Percentiles rank a stretch among this genome's conserved stretches.
Conservation (phyloP, 2,329 filamentous ascomycete genomes). For the Fusarium praegraminearum region DNA sequence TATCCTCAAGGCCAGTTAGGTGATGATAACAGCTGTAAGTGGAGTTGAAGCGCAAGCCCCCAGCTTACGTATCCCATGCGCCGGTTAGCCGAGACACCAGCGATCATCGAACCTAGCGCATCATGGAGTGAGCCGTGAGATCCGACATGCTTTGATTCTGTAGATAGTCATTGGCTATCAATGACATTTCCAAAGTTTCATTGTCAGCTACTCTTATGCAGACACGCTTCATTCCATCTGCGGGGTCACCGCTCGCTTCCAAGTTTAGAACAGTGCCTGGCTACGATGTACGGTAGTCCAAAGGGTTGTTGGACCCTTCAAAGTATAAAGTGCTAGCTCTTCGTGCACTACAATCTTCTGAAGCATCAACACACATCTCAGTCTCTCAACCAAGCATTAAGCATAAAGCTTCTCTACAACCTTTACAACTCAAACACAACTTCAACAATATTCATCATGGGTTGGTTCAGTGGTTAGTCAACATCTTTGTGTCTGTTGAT, state of each 20-base stretch:
- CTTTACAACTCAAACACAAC: neutral
- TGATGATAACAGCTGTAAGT: conserved; percentile 5
- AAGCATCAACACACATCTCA: neutral
- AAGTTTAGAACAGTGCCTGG: conserved; percentile 22
- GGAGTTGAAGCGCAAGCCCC: conserved; percentile 12
- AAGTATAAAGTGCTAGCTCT: conserved; percentile 16
- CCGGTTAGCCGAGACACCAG: conserved; percentile 39
- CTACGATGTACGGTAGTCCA: neutral
- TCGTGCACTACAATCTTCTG: neutral
- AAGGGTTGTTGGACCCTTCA: conserved; percentile 4
- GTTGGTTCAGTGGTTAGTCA: conserved; percentile 26
- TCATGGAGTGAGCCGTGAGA: conserved; percentile 37
- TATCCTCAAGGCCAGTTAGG: neutral
- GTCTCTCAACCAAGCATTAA: neutral
- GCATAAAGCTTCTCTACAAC: neutral
- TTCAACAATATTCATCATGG: conserved; percentile 18
- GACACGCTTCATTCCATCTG: neutral
- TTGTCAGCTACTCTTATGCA: neutral
- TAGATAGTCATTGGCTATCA: neutral
- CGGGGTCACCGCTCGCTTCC: neutral
- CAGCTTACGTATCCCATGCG: conserved; percentile 22
- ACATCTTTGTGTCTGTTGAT: rapidly evolving
- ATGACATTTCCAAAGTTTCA: neutral
- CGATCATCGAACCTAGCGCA: conserved; percentile 24
- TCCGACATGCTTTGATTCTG: conserved; percentile 17